Percentiles rank a stretch among this genome's conserved stretches.
Conservation (phyloP, 139 green algal genomes). For the Chlorella sp. region DNA sequence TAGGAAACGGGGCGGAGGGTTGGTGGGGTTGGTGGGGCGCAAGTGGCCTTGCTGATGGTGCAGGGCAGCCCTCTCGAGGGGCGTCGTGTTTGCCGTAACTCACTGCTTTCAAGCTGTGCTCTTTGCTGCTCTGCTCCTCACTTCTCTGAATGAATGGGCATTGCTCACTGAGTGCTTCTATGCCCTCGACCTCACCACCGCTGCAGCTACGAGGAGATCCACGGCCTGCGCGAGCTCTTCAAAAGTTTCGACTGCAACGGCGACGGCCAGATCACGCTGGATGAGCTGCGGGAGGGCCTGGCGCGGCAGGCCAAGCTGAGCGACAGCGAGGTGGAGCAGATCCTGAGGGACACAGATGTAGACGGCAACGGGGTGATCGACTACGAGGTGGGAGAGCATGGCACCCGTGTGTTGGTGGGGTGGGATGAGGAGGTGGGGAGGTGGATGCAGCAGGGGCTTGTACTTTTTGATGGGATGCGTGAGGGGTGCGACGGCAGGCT, state of each 20-base stretch:
- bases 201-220: slow-evolving; percentile 34
- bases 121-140: background rate
- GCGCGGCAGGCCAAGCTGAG: background rate
- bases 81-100: too few relatives aligned
- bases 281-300: slow-evolving; percentile 37
- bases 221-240: slow-evolving; percentile 80
- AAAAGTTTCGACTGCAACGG: slow-evolving; percentile 55
- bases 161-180: too few relatives aligned
- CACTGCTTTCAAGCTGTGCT: background rate
- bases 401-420: background rate
- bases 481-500: too few relatives aligned
- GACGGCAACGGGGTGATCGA: slow-evolving; percentile 69
- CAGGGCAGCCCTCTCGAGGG: too few relatives aligned
- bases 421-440: background rate
- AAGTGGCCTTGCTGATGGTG: too few relatives aligned
- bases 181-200: background rate
- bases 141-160: too few relatives aligned
- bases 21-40: too few relatives aligned
- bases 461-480: too few relatives aligned
- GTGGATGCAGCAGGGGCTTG: background rate
- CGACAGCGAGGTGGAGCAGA: slow-evolving; percentile 11
- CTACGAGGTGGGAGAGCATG: slow-evolving; percentile 41
- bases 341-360: slow-evolving; percentile 67
- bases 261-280: slow-evolving; percentile 34
- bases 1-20: too few relatives aligned